These are phyloP conservation scores for Cryptococcus depauperatus DNA, from an alignment of 1,284 basidiomycete genomes.

Conservation along the genomic window DNA sequence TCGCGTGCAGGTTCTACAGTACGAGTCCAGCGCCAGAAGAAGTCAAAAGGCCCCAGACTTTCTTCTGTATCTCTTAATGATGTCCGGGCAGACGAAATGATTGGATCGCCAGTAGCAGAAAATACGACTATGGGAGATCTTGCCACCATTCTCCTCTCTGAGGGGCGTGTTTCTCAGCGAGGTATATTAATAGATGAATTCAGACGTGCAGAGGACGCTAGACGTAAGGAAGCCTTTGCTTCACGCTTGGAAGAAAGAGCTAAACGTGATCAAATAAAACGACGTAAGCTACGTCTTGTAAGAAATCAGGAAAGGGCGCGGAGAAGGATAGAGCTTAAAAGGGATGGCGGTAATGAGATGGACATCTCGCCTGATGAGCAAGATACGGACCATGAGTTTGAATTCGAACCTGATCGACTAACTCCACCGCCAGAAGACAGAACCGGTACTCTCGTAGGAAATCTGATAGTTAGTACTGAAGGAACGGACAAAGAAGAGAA, in stretches of 20 bases:
- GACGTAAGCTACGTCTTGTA: slow-evolving; percentile 26
- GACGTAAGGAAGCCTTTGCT: slow-evolving; percentile 9
- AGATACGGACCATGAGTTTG: slow-evolving; percentile 37
- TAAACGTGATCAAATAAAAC: slow-evolving; percentile 24
- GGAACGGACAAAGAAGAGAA: slow-evolving; percentile 6
- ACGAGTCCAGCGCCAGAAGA: neutral
- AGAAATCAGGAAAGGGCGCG: slow-evolving; percentile 23
- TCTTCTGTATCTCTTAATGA: slow-evolving; percentile 17
- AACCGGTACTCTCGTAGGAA: neutral
- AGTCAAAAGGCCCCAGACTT: neutral
- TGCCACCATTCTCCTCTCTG: slow-evolving; percentile 19
- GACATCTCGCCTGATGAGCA: slow-evolving; percentile 31
- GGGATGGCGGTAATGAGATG: slow-evolving; percentile 19
- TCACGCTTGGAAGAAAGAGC: slow-evolving; percentile 11
- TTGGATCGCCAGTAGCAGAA: slow-evolving; percentile 22
- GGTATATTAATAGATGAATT: slow-evolving; percentile 19
- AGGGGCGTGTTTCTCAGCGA: slow-evolving; percentile 28
- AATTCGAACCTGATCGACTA: slow-evolving; percentile 30
- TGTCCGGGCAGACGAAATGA: slow-evolving; percentile 23
- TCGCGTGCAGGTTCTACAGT: neutral
- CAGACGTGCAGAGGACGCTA: slow-evolving; percentile 12
- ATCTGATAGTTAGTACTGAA: neutral
- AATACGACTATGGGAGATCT: slow-evolving; percentile 23
- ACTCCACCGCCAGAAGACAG: slow-evolving; percentile 25
- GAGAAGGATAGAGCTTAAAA: slow-evolving; percentile 14